Evolutionary conservation across 768 basidiomycete genomes (phyloP).

Genomic region (Favolaschia claudopus): DNA sequence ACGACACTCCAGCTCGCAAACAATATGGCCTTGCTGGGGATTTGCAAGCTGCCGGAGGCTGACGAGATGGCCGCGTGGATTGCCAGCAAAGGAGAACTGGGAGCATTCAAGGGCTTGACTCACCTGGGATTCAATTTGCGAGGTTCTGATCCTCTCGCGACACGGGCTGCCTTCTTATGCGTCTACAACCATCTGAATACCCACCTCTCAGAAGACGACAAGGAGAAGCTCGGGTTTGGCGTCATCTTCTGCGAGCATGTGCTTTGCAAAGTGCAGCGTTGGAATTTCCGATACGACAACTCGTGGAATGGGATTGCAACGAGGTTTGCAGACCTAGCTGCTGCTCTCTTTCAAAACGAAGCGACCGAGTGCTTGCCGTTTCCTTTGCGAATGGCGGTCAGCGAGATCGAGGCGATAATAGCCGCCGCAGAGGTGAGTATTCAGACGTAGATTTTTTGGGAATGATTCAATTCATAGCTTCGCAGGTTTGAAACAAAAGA

Average conservation of each 20-base stretch:
- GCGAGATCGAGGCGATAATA: no score
- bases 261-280: conserved; percentile 30
- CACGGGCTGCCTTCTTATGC: conserved; percentile 13
- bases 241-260: conserved; percentile 29
- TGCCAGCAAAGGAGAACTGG: not conserved
- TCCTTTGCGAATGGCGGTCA: no score
- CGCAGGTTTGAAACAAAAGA: no score
- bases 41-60: conserved; percentile 2
- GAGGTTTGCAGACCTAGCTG: no score
- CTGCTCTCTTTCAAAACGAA: no score
- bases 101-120: conserved; percentile 17
- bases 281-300: not conserved
- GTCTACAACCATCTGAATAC: conserved; percentile 15
- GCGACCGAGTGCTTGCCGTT: no score
- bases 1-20: conserved; percentile 25
- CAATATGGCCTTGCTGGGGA: conserved; percentile 14
- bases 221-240: conserved; percentile 23
- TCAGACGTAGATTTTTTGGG: no score
- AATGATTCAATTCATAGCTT: no score
- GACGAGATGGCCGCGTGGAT: conserved; percentile 19
- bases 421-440: no score
- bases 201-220: conserved; percentile 13
- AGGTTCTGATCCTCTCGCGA: not conserved
- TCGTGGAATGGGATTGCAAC: no score
- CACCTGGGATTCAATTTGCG: conserved; percentile 11